Base-by-base conservation (phyloP, 2,329 filamentous ascomycete genomes). In the Juglanconis oblonga region DNA sequence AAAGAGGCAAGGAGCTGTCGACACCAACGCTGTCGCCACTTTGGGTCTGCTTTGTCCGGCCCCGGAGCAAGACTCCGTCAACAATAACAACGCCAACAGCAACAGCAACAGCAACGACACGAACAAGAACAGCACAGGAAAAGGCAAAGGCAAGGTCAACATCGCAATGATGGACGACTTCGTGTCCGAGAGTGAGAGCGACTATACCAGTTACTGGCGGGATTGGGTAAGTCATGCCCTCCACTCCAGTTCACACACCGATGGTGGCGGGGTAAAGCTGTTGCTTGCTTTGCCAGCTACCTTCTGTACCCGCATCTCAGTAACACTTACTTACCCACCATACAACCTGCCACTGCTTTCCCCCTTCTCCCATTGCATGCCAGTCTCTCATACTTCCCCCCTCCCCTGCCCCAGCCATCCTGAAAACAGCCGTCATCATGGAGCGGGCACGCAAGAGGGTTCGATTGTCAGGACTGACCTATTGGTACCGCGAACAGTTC, bases 201-300 rank as follows among this genome's bases (percentile, higher is more conserved):
- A 99, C 79, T 99, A 98, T 75, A 97, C 95, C 52, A 98, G 92
- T 77, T 99, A 98, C 76, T 99, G 95, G 95, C 84, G 94, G 75
- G 95, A 99, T 79, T 99, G 95, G 95, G 95, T 98, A 81, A 80
- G 91, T 87, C 11, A 4, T 29, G 10, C 31, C 13, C 32, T 48
- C 17, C 14, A 14, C 5, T 50, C 45, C n/a, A 17, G 42, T 13
- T 17, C 36, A 14, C 51, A 52, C 35, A 32, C 40, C 36, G 33
- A 24, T 31, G 31, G 48, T 48, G 32, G 9, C 38, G 55, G n/a
- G 29, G 44, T 17, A 51, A 32, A 31, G 11, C 33, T 32, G 10
- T 54, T 44, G 52, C 29, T 53, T 49, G 35, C 31, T 3, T 52
- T 51, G 52, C 47, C 47, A 45, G 52, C 38, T 50, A 45, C 31